Base-by-base conservation (phyloP, 805 yeast genomes). In the Saccharomycopsis amapae region DNA sequence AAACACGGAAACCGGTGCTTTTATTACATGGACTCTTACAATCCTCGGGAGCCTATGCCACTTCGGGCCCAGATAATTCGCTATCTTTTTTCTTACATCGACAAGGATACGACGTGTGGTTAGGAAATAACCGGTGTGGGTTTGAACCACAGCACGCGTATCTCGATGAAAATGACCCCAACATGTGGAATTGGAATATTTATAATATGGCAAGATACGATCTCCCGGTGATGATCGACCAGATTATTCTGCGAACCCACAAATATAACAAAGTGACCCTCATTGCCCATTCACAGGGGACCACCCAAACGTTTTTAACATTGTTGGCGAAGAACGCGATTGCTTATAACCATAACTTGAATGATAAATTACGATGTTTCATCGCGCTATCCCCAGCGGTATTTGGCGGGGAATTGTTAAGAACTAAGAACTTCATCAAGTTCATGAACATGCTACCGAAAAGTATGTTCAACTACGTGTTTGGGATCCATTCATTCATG, bases 111-210 rank as follows among this genome's bases (percentile, higher is more conserved):
- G 96, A 88, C 55, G 87, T 88, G 6, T 88, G 96, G 96, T 60
- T 88, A 45, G 96, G 96, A 1, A 86, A 88, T 58, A 89, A 88
- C 58, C 65, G 98, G 51, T 82, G 96, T 53, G 95, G 96, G 4
- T 84, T 89, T 58, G 68, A 74, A 33, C 85, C 95, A 0, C 65
- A 71, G 42, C 95, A 89, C 65, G 62, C 68, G 49, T 62, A 62
- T 46, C 71, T 67, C 51, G 65, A 68, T 31, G 51, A 64, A 3
- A 54, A 56, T 46, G 72, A 75, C 54, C 68, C 69, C 1, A 56
- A 67, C 42, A 84, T 83, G 78, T 90, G 98, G 98, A 79, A 84
- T 54, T 90, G 98, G 98, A 90, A 85, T 57, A 72, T 93, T 42
- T 63, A 71, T n/a, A 90, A 86, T 38, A 77, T 93, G 79, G 90